These are phyloP conservation scores for Strigomonas culicis DNA, from an alignment of 208 protist genomes.

Conservation along the genomic window DNA sequence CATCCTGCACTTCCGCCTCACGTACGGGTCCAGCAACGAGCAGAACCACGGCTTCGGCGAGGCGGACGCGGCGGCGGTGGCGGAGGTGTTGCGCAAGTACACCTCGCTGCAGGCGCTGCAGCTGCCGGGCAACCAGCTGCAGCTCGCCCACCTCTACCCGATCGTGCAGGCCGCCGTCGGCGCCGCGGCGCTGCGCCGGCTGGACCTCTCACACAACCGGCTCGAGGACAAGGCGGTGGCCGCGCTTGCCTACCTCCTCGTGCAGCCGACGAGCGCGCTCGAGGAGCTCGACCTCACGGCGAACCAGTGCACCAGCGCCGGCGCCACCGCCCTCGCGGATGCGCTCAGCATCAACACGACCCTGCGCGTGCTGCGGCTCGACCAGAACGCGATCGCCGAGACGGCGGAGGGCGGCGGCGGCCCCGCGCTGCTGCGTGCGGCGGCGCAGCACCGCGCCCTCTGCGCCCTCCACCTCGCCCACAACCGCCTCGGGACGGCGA, in stretches of 20 bases:
- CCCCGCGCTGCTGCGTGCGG: constrained; percentile 37
- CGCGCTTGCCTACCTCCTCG: constrained; percentile 68
- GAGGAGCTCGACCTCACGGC: constrained; percentile 74
- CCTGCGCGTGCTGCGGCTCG: constrained; percentile 65
- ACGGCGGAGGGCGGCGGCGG: constrained; percentile 32
- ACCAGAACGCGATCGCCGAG: constrained; percentile 76
- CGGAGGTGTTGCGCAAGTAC: constrained; percentile 50
- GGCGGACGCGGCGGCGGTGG: constrained; percentile 54
- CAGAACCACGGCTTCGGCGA: constrained; percentile 68
- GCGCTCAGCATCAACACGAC: constrained; percentile 73
- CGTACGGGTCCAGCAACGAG: constrained; percentile 59
- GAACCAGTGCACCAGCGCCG: constrained; percentile 62
- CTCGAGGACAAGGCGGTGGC: constrained; percentile 63
- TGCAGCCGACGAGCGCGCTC: constrained; percentile 49
- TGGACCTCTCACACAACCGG: constrained; percentile 84
- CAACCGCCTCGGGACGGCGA: constrained; percentile 62
- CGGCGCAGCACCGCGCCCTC: constrained; percentile 50
- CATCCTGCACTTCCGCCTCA: constrained; percentile 63
- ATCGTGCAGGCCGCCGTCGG: constrained; percentile 54
- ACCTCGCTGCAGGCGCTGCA: constrained; percentile 40
- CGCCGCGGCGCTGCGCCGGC: constrained; percentile 61
- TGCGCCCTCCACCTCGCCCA: constrained; percentile 22
- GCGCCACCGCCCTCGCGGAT: constrained; percentile 58
- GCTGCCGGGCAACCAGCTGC: constrained; percentile 70
- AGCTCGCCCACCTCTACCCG: constrained; percentile 39